Conservation (phyloP, 2,329 filamentous ascomycete genomes). For the Fusarium sp. region DNA sequence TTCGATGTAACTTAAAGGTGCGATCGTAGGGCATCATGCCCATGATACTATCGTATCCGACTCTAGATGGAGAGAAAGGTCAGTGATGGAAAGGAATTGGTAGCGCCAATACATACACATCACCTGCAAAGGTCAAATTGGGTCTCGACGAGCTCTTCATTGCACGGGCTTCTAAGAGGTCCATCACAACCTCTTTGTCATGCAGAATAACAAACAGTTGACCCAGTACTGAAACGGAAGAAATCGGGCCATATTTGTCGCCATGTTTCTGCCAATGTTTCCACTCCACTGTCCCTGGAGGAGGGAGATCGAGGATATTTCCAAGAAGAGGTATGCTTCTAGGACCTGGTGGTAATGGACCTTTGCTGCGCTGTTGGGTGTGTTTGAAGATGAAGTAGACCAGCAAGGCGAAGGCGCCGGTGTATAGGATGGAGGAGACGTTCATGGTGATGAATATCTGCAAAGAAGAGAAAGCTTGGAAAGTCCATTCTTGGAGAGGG, state of each 20-base stretch:
- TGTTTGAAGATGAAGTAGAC: neutral
- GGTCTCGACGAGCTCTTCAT: conserved; percentile 19
- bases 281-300: conserved; percentile 48
- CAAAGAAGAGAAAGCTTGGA: neutral
- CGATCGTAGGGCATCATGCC: conserved; percentile 23
- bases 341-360: conserved; percentile 58
- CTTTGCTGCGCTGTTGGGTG: neutral
- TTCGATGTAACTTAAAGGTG: conserved; percentile 13
- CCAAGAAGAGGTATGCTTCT: conserved; percentile 59
- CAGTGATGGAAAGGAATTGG: neutral
- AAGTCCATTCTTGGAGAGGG: neutral
- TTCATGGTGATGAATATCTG: neutral
- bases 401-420: neutral
- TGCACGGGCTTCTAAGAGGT: conserved; percentile 16
- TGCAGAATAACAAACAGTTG: conserved; percentile 54
- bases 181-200: conserved; percentile 48
- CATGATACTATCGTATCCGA: conserved; percentile 17
- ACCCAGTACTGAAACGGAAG: conserved; percentile 54
- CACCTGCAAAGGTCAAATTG: conserved; percentile 4
- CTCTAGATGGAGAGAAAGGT: neutral
- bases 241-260: conserved; percentile 50
- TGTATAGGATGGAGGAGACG: neutral
- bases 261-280: conserved; percentile 55
- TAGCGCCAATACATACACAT: neutral
- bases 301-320: conserved; percentile 60